Evolutionary conservation across 495 filamentous ascomycete genomes (phyloP).

Genomic region (Aspergillus sclerotioniger): DNA sequence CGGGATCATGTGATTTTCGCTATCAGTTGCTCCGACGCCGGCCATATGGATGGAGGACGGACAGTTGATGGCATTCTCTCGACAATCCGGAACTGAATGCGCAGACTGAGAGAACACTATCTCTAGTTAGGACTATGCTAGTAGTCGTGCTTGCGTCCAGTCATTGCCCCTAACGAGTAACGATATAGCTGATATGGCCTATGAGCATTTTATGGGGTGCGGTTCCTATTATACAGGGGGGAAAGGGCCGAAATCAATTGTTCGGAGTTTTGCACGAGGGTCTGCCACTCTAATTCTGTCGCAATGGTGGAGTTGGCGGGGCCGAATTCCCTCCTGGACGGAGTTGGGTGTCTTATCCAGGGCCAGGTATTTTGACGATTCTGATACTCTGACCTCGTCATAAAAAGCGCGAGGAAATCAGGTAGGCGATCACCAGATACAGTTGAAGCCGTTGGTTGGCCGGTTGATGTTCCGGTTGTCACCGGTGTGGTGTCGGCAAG

Average conservation of each 20-base stretch:
- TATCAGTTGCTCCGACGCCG: background rate
- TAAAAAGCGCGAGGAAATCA: background rate
- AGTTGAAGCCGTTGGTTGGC: background rate
- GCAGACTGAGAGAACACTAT: too few species aligned
- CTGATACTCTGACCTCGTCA: background rate
- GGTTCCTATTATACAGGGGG: too few species aligned
- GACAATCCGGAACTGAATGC: too few species aligned
- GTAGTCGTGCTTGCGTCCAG: too few species aligned
- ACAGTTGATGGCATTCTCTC: too few species aligned
- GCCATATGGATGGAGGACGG: too few species aligned
- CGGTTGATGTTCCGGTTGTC: background rate
- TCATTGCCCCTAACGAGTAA: too few species aligned
- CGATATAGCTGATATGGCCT: too few species aligned
- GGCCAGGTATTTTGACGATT: background rate
- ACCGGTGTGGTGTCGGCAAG: constrained; percentile 16
- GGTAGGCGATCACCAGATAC: background rate
- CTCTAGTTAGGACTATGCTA: too few species aligned
- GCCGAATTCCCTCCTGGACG: background rate
- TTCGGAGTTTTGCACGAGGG: background rate
- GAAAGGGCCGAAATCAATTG: too few species aligned
- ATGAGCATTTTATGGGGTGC: too few species aligned
- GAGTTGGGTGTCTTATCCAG: background rate
- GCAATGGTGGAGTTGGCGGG: background rate
- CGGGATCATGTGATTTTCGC: constrained; percentile 26
- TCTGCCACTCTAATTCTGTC: background rate